Evolutionary conservation across 768 basidiomycete species (phyloP).

Genomic region (Cubamyces sp.): DNA sequence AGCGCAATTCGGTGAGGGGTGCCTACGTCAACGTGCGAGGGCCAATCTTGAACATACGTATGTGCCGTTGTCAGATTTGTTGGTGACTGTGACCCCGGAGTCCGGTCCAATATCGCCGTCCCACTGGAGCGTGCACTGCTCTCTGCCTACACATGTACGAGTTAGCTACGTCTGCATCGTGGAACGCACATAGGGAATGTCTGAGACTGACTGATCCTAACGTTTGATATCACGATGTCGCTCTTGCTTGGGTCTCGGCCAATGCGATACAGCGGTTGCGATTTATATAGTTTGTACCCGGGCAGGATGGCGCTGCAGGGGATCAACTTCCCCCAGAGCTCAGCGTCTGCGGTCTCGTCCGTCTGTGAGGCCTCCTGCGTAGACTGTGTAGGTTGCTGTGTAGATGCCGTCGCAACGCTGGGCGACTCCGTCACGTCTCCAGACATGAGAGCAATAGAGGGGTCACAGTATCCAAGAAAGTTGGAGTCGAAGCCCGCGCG

Average conservation of each 20-base stretch:
- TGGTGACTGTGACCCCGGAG: slow-evolving; percentile 51
- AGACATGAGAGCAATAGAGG: not conserved
- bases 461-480: not conserved
- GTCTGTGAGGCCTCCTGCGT: slow-evolving; percentile 38
- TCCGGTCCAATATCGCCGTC: slow-evolving; percentile 48
- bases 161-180: not conserved
- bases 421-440: not conserved
- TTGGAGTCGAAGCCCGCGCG: no score
- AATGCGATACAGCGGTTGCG: slow-evolving; percentile 52
- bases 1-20: not conserved
- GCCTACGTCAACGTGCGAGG: no score
- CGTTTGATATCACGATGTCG: slow-evolving; percentile 61
- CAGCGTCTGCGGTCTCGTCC: slow-evolving; percentile 24
- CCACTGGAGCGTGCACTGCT: slow-evolving; percentile 62
- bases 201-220: slow-evolving; percentile 64
- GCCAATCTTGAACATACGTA: not conserved
- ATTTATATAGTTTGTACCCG: slow-evolving; percentile 63
- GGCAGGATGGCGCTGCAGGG: slow-evolving; percentile 54
- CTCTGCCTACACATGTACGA: slow-evolving; percentile 43
- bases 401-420: not conserved
- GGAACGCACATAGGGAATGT: not conserved
- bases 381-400: slow-evolving; percentile 42
- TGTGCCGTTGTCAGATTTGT: slow-evolving; percentile 58
- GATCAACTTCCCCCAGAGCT: slow-evolving; percentile 71
- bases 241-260: slow-evolving; percentile 47